Evolutionary conservation across 192 early-diverging fungal genomes (phyloP).

Genomic region (Blastocladiella britannica): DNA sequence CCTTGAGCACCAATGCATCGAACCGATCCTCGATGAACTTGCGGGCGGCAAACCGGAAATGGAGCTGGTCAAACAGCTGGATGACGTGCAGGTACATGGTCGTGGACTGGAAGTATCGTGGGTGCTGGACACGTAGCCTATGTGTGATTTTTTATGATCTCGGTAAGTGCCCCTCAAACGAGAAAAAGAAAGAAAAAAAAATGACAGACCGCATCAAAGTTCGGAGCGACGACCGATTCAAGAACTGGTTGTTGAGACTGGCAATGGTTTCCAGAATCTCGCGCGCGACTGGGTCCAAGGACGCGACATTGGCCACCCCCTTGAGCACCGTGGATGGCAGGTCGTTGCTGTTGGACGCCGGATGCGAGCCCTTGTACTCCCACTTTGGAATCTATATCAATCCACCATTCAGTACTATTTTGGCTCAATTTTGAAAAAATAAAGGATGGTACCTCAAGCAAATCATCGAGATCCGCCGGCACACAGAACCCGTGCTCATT

Average conservation of each 20-base stretch:
- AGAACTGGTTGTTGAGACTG: slow-evolving; percentile 62
- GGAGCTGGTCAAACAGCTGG: background rate
- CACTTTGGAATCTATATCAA: slow-evolving; percentile 15
- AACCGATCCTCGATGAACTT: background rate
- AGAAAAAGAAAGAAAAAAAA: background rate
- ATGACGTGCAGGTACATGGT: background rate
- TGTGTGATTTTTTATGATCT: too few species aligned
- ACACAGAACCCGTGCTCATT: slow-evolving; percentile 38
- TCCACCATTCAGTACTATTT: background rate
- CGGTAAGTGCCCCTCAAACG: too few species aligned
- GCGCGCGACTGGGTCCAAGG: slow-evolving; percentile 23
- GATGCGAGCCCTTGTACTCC: slow-evolving; percentile 18
- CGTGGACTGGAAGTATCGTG: background rate
- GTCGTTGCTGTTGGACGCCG: slow-evolving; percentile 3
- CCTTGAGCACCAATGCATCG: too few species aligned
- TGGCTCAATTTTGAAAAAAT: background rate
- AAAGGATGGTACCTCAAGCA: slow-evolving; percentile 31
- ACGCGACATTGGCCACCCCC: slow-evolving; percentile 20
- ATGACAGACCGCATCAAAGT: slow-evolving; percentile 3
- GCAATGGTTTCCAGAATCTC: slow-evolving; percentile 51
- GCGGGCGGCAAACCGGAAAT: background rate
- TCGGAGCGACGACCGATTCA: slow-evolving; percentile 55
- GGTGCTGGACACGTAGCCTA: background rate
- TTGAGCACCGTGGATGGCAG: slow-evolving; percentile 14
- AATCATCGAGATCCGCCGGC: slow-evolving; percentile 30